phyloP scores from a whole-genome alignment of 257 asterid genomes.

The Plantago major region DNA sequence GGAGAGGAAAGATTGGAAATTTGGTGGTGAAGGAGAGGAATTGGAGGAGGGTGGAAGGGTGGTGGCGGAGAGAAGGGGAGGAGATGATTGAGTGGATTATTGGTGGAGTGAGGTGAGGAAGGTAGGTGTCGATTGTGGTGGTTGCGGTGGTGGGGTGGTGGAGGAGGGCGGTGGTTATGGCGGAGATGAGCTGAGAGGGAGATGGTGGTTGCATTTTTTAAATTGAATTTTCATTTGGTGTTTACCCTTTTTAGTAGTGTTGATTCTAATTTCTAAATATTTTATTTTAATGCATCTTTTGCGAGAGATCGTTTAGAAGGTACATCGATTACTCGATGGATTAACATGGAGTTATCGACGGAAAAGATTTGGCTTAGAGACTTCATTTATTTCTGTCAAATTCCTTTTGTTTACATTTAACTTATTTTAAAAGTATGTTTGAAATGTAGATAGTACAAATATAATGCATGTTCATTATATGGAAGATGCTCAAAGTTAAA shows the following conservation, averaged over 20 bases:
- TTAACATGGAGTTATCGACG: too few species aligned
- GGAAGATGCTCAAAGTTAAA: too few species aligned
- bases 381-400: too few species aligned
- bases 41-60: conserved; percentile 48
- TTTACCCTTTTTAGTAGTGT: not conserved
- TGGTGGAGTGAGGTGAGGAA: conserved; percentile 53
- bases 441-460: too few species aligned
- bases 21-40: conserved; percentile 43
- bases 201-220: conserved; percentile 21
- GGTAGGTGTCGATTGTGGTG: conserved; percentile 33
- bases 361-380: too few species aligned
- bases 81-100: conserved; percentile 62
- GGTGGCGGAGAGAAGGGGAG: conserved; percentile 42
- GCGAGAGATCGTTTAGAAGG: too few species aligned
- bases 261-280: too few species aligned
- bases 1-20: conserved; percentile 34
- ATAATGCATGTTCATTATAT: too few species aligned
- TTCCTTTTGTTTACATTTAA: too few species aligned
- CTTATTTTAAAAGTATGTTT: too few species aligned
- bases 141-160: conserved; percentile 19
- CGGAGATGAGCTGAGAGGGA: conserved; percentile 31
- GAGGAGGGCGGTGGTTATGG: conserved; percentile 48
- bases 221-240: not conserved
- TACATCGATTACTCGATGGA: too few species aligned
- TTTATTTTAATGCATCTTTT: too few species aligned